Base-by-base conservation (phyloP, 2,329 filamentous ascomycete species). In the Epicoccum nigrum region DNA sequence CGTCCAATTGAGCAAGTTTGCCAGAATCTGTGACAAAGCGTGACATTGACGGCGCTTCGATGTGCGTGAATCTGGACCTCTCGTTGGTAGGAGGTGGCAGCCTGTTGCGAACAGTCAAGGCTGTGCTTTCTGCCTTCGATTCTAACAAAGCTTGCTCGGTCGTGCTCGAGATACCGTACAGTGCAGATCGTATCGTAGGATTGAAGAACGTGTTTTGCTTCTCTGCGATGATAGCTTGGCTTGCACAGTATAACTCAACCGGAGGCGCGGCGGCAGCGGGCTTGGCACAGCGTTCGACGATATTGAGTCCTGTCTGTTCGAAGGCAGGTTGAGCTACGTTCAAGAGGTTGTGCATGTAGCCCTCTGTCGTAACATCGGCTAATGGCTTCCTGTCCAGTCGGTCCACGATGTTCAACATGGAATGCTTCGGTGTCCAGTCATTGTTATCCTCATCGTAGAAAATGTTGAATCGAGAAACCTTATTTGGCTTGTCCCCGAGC, bases 1-100 rank as follows among this genome's bases (percentile, higher is more conserved):
- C 82, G 71, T 99, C 94, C 42, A 99, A 81, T 69, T 92, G 91
- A 38, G 92, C 92, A 54, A 99, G 84, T 78, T 99, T 99, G 69
- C 94, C 94, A 45, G 92, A 96, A 75, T 97, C 94, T 1, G 93
- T 97, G 52, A 99, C 94, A 69, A 99, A 99, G 62, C 92, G 91
- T 41, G 86, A 88, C 94, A 99, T 99, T 9, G 92, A 97, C 0
- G 94, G 94, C 27, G 97, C 92, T 42, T 87, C 83, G 57, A 99
- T 95, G 70, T 93, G 89, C 42, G 89, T 97, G 75, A 92, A 97
- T 19, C 89, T 85, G 59, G 86, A 84, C 79, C 91, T 93, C 68
- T 89, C 84, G 37, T 89, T 91, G 54, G 89, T 86, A 0, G 94
- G 92, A 28, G 82, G 77, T 2, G 94, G 92, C 1, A 97, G 79